Evolutionary conservation across 805 yeast species (phyloP), one percentile per base, ranked within the genome.

Genomic region (Ogataea dorogensis): DNA sequence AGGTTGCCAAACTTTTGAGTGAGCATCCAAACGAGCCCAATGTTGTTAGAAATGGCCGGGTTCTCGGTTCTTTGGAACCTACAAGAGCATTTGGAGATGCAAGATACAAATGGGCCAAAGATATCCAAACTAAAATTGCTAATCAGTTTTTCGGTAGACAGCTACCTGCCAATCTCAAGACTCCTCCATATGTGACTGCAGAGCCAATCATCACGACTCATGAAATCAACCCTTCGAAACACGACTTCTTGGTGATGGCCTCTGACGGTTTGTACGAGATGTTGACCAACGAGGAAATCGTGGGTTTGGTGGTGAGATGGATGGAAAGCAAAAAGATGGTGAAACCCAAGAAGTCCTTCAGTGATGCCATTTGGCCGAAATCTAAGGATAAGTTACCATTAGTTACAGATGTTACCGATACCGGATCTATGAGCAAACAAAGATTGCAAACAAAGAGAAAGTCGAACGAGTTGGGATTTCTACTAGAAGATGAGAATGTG

Each of bases 141-240:
- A 72, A 81, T 43, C 80, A 79, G 50, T 81, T 88, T 48, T 89
- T 91, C 57, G 94, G 96, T 22, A 74, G 91, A 56, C 64, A 74
- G 40, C 75, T 85, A 16, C 94, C 94, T 20, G 75, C 76, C 34
- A 75, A 77, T 48, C 71, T 86, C 42, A 68, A 79, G 42, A 82
- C 96, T 2, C 98, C 98, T 3, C 98, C 98, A 0, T 93, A 93
- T 59, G 97, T 93, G 23, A 93, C 98, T 1, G 98, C 98, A 1
- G 89, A 83, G 58, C 98, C 98, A 0, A 95, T 84, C 18, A 71
- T 89, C 17, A 83, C 96, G 2, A 80, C 95, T 2, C 82, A 89
- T 9, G 77, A 80, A 52, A 73, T 89, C 32, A 71, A 72, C 33
- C 82, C 88, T 1, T 67, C 71, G 14, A 77, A 81, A 46, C 80